Evolutionary conservation across 148 eudicot genomes (phyloP).

Genomic region (Fagopyrum tataricum): DNA sequence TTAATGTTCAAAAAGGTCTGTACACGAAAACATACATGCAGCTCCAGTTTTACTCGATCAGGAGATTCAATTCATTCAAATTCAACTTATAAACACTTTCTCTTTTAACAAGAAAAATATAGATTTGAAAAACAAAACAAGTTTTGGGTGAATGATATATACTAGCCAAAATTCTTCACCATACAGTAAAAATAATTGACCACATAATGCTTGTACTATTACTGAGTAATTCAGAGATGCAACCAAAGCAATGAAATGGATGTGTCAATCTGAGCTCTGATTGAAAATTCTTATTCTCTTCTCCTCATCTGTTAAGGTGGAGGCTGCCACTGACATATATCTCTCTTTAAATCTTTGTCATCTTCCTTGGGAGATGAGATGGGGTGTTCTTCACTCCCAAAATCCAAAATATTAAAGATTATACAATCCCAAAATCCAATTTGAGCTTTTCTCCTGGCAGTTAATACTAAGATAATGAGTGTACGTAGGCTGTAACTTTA

Average conservation of each 20-base stretch:
- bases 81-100: neutral
- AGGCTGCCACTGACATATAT: neutral
- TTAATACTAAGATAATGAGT: conserved; percentile 6
- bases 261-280: conserved; percentile 9
- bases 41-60: neutral
- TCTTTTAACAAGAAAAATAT: too few relatives aligned
- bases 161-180: neutral
- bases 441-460: conserved; percentile 9
- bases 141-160: neutral
- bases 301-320: conserved; percentile 2
- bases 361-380: conserved; percentile 3
- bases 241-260: conserved; percentile 7
- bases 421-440: conserved; percentile 6
- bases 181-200: neutral
- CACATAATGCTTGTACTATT: conserved; percentile 1
- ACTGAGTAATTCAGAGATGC: neutral
- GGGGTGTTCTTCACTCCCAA: conserved; percentile 1
- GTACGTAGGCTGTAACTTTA: neutral
- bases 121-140: neutral
- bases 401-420: neutral
- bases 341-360: neutral
- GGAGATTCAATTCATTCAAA: neutral
- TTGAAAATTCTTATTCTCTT: conserved; percentile 2
- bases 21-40: neutral
- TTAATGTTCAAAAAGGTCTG: neutral